Base-by-base conservation (phyloP, 495 filamentous ascomycete species). In the Xylaria flabelliformis region DNA sequence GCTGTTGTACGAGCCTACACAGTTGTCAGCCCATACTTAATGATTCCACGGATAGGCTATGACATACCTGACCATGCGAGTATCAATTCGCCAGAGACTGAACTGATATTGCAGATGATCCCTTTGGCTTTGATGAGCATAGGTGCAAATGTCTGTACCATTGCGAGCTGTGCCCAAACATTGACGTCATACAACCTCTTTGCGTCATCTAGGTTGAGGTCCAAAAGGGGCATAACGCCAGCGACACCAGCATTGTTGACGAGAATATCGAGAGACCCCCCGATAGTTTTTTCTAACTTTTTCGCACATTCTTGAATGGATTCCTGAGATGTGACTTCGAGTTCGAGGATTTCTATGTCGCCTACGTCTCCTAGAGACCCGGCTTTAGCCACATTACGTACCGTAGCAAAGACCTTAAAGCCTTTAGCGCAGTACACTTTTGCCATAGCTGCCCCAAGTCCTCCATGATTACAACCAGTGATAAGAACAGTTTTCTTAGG, bases 1-100 rank as follows among this genome's bases (percentile, higher is more conserved):
- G 19, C 89, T 88, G 75, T 88, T 89, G 79, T 93, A 92, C 26
- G 87, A 24, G 7, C 71, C 71, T 69, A 34, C 21, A 62, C 32
- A 76, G 76, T 17, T 81, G 67, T 53, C 78, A 78, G 5, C 78
- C 48, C 63, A 80, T 72, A 0, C 8, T 21, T 51, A 1, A 68
- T 58, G 19, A 26, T 17, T 24, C n/a, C 6, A 13, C 3, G 39
- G 26, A 29, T 13, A 41, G 2, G 13, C 0, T 5, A 56, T 24
- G 77, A 81, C 12, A 80, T 80, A 36, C 86, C 73, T 10, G 39
- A 26, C 67, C 67, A 69, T 29, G 67, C 67, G 7, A 48, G 17
- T 21, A 29, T 29, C 41, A 50, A 32, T 46, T 64, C 42, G 13
- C 62, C 39, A 46, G 62, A 26, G 6, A 73, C 51, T 24, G 83